Base-by-base conservation (phyloP, 495 filamentous ascomycete species). In the Podospora pseudoanserina region DNA sequence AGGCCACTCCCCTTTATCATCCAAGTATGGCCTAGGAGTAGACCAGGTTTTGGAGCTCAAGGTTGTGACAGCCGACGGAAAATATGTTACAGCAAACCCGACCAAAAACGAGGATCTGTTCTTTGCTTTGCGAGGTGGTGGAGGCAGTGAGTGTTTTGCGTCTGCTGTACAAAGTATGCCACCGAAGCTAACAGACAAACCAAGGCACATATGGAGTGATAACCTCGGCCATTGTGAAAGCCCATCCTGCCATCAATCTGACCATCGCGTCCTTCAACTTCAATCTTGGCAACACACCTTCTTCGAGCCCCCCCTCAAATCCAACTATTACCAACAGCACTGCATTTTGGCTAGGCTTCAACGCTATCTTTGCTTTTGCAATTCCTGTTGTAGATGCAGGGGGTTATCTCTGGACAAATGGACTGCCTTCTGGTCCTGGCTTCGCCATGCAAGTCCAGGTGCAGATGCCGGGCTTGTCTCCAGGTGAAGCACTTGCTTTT, bases 171-270 rank as follows among this genome's bases (percentile, higher is more conserved):
- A 63, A 6, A 0, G 16, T 18, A 28, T 32, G 28, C 9, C 2
- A 6, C 6, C 15, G 18, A 58, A 11, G 18, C n/a, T 58, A 13
- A 58, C 55, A 26, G n/a, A 58, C 4, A n/a, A 49, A 49, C 39
- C 5, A 20, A 80, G 83, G 82, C 13, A 86, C 85, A 2, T 89
- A 84, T 57, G 88, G 85, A 1, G 77, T 89, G 7, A 82, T 89
- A 15, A 81, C 78, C 15, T 85, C 83, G 0, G 76, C 77, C 55
- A 78, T 82, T 32, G 75, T 82, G 44, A 86, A 84, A 65, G 82
- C 81, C 20, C 72, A 79, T 23, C 77, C 79, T 1, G 70, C 70
- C 6, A 64, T 79, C 53, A 73, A 70, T 26, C 32, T 86, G 64
- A 72, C 78, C 0, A 70, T 74, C 1, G 70, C 75, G 0, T 61